Conservation (phyloP, 1,139 yeast species). For the Taiozyma sp. region DNA sequence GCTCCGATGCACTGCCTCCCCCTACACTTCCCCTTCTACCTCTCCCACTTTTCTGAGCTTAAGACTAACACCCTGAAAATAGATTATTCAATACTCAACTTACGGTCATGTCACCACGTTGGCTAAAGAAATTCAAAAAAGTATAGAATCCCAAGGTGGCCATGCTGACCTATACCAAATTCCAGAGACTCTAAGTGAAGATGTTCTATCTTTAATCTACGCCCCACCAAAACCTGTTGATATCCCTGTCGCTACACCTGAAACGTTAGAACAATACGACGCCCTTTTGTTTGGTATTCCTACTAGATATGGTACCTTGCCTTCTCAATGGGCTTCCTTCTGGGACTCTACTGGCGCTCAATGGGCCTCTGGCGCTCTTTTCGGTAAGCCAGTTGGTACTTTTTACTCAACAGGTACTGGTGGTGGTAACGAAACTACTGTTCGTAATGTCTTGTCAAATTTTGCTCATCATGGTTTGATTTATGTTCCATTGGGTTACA, state of each 20-base stretch:
- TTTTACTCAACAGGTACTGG: conserved; percentile 81
- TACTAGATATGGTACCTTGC: conserved; percentile 76
- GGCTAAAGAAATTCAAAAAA: conserved; percentile 65
- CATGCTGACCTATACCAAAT: conserved; percentile 69
- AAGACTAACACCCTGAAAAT: not conserved
- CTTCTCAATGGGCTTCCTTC: conserved; percentile 78
- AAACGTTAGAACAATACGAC: conserved; percentile 58
- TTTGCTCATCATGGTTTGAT: conserved; percentile 76
- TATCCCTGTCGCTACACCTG: conserved; percentile 62
- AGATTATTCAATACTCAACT: conserved; percentile 70
- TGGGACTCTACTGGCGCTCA: conserved; percentile 80
- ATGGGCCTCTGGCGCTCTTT: conserved; percentile 72
- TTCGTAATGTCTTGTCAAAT: conserved; percentile 55
- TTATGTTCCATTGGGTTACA: conserved; percentile 76
- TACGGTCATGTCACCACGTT: conserved; percentile 72
- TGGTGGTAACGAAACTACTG: conserved; percentile 78
- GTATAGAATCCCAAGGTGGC: conserved; percentile 59
- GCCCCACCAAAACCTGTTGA: conserved; percentile 67
- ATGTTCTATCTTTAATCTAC: conserved; percentile 53
- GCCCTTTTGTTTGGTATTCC: conserved; percentile 79
- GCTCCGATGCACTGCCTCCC: no score
- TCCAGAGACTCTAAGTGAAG: conserved; percentile 70
- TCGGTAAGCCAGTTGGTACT: conserved; percentile 72
- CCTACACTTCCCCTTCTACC: not conserved
- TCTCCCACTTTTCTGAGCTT: not conserved